Evolutionary conservation across 2,329 filamentous ascomycete species (phyloP), one percentile per base, ranked within the genome.

Genomic region (Microsporum ferrugineum): DNA sequence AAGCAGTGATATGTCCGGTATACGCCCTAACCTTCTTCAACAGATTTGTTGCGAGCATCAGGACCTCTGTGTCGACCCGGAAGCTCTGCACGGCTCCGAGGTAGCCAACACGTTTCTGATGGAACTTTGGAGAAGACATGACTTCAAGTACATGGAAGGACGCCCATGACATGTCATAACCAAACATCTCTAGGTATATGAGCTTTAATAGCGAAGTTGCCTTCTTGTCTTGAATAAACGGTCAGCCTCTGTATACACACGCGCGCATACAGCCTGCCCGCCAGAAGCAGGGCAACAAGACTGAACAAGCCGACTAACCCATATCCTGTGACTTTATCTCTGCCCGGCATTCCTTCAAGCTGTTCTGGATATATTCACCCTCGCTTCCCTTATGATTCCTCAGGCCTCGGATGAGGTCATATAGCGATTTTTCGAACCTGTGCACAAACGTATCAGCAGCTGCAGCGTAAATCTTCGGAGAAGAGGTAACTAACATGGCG

Each of bases 101-200:
- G 73, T 99, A 99, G 62, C 92, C 94, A 51, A 96, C 90, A 66
- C 92, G 84, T 77, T 99, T 99, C 75, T 96, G 92, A 67, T 91
- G 83, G 73, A 95, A 95, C 73, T 96, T 97, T 56, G 88, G 81
- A 43, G 90, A 95, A 41, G 91, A 95, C 94, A 99, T 99, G 76
- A 99, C 94, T 77, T 99, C 94, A 56, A 99, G 86, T 59, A 97
- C 92, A 73, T 99, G 89, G 77, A 99, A 99, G 10, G 91, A 91
- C 2, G 94, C 94, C 94, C 94, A 99, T 2, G 92, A 96, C 94
- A 99, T 99, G 76, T 97, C 94, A 73, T 97, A 89, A 12, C 94
- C 94, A 68, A 97, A 91, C 94, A 99, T 99, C 74, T 99, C 94
- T 66, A 99, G 84, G 73, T 99, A 99, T 59, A 96, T 87, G 68